A percentile compares a stretch with the other conserved stretches of the same genome.
These are phyloP conservation scores for Lentinula lateritia DNA, from an alignment of 768 basidiomycete species.

Conservation along the genomic window DNA sequence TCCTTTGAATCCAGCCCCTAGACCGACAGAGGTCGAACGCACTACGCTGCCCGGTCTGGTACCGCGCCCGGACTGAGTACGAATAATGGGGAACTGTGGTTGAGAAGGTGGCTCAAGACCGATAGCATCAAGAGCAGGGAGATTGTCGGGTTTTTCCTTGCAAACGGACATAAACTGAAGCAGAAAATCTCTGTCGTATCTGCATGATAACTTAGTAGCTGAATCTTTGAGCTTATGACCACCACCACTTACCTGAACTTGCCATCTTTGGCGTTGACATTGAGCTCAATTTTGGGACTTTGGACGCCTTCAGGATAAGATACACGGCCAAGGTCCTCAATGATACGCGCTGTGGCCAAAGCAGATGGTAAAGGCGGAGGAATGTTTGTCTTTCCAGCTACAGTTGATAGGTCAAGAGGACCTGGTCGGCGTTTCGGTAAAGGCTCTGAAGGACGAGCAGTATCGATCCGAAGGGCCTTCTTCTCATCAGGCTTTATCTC, in stretches of 20 bases:
- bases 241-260: conserved; percentile 64
- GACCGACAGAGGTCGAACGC: conserved; percentile 25
- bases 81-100: conserved; percentile 40
- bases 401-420: conserved; percentile 61
- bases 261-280: conserved; percentile 75
- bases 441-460: conserved; percentile 38
- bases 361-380: conserved; percentile 54
- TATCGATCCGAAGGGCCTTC: conserved; percentile 58
- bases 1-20: conserved; percentile 45
- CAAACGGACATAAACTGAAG: conserved; percentile 94
- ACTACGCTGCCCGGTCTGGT: conserved; percentile 40
- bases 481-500: conserved; percentile 29
- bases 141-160: conserved; percentile 88
- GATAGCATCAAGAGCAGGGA: conserved; percentile 86
- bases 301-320: conserved; percentile 79
- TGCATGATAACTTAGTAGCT: conserved; percentile 19
- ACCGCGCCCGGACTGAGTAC: conserved; percentile 57
- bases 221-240: neutral
- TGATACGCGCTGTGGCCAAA: conserved; percentile 76
- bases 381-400: conserved; percentile 36
- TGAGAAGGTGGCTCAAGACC: conserved; percentile 80
- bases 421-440: conserved; percentile 58
- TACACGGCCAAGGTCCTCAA: conserved; percentile 74
- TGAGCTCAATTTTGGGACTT: conserved; percentile 83
- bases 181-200: conserved; percentile 97